Evolutionary conservation across 148 eudicot genomes (phyloP), one percentile per base, ranked within the genome.

Genomic region (Pouteria glomerata): DNA sequence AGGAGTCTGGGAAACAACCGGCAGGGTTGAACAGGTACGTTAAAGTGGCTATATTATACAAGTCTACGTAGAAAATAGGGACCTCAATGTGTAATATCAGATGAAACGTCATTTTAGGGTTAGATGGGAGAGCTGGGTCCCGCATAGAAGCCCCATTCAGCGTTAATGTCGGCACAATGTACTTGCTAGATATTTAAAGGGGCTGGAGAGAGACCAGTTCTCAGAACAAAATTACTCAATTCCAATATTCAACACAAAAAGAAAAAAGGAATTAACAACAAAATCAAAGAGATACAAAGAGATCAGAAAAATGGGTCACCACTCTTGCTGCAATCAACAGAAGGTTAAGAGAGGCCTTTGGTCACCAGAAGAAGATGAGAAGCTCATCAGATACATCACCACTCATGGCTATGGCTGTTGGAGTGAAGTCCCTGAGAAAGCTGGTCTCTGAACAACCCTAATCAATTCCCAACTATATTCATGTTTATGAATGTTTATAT

Each of bases 391-490:
- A 64, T 93, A 86, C 59, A 90, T 93, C 53, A 81, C 98, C n/a
- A 79, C 84, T 47, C 89, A 93, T 81, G 96, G 98, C 75, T 90
- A 93, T 80, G 98, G 98, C 39, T 93, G 98, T 61, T 93, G 98
- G 98, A 93, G 96, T 72, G 98, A 93, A 87, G 96, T 93, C 69
- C 98, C 98, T 41, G 90, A 93, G 18, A 93, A 93, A 93, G 93
- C 98, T 67, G 96, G 98, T 88, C 47, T 42, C 33, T 41, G n/a
- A n/a, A n/a, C n/a, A n/a, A n/a, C n/a, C n/a, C n/a, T n/a, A n/a
- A n/a, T n/a, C n/a, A n/a, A n/a, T n/a, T n/a, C n/a, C n/a, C n/a
- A n/a, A n/a, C n/a, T n/a, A n/a, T n/a, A n/a, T 6, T 56, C 41
- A 23, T 62, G 53, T 70, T 18, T 63, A 23, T 75, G 6, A 3